Evolutionary conservation across 805 yeast genomes (phyloP).

Genomic region (Lipomyces oligophaga): DNA sequence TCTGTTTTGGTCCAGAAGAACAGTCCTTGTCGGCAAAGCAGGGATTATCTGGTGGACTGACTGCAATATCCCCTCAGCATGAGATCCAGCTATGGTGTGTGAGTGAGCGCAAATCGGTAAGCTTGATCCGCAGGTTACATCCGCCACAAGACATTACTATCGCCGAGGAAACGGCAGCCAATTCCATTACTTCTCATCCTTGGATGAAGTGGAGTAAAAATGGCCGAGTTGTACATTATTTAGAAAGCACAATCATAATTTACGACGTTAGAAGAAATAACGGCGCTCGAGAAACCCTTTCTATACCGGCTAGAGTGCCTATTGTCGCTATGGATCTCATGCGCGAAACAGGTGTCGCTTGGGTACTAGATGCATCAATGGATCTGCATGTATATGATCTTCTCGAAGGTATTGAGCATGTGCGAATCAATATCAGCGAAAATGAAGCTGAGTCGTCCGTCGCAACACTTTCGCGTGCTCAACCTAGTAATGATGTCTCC

Average conservation of each 20-base stretch:
- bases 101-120: slow-evolving; percentile 18
- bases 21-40: no score
- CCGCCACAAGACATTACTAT: not conserved
- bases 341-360: slow-evolving; percentile 26
- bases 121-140: slow-evolving; percentile 20
- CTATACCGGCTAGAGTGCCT: slow-evolving; percentile 5
- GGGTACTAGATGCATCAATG: slow-evolving; percentile 21
- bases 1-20: slow-evolving; percentile 5
- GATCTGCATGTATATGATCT: slow-evolving; percentile 22
- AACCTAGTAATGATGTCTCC: not conserved
- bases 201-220: slow-evolving; percentile 25
- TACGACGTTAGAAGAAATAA: slow-evolving; percentile 26
- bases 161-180: not conserved
- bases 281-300: slow-evolving; percentile 18
- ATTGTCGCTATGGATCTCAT: slow-evolving; percentile 18
- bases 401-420: slow-evolving; percentile 14
- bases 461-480: no score
- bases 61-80: not conserved
- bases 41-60: no score
- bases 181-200: slow-evolving; percentile 3
- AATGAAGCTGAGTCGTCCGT: not conserved
- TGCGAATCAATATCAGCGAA: slow-evolving; percentile 4
- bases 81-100: slow-evolving; percentile 27
- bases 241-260: slow-evolving; percentile 9
- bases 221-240: slow-evolving; percentile 22